Evolutionary conservation across 1,284 basidiomycete genomes (phyloP).

Genomic region (Ustilago hordei): DNA sequence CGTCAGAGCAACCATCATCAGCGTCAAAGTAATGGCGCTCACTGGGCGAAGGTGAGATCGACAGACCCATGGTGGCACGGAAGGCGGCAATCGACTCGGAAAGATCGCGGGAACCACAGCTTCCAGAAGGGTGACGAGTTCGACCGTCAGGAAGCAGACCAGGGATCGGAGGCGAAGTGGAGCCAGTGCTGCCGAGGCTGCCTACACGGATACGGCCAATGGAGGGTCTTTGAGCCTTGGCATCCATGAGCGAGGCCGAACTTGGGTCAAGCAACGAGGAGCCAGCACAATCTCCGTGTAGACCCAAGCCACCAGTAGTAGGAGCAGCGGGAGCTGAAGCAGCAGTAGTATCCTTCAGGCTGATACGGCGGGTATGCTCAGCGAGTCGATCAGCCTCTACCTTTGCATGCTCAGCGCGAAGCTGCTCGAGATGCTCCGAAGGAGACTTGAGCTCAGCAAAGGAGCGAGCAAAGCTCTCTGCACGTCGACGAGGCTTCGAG

Average conservation of each 20-base stretch:
- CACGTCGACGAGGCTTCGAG: conserved; percentile 32
- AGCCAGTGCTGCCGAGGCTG: conserved; percentile 24
- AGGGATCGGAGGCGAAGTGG: conserved; percentile 29
- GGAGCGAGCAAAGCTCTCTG: conserved; percentile 47
- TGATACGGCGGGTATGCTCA: conserved; percentile 29
- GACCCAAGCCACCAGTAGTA: conserved; percentile 14
- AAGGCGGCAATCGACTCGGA: conserved; percentile 48
- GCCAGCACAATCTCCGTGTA: conserved; percentile 11
- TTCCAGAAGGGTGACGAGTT: conserved; percentile 49
- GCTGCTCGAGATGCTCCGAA: conserved; percentile 37
- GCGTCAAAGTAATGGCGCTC: conserved; percentile 18
- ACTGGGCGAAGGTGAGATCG: conserved; percentile 38
- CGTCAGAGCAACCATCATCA: conserved; percentile 20
- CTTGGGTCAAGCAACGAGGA: conserved; percentile 10
- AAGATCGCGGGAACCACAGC: conserved; percentile 41
- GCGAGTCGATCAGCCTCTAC: conserved; percentile 26
- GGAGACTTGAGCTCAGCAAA: conserved; percentile 50
- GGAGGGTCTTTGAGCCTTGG: background rate
- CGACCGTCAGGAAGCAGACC: conserved; percentile 51
- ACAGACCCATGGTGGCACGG: conserved; percentile 43
- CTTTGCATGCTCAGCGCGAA: conserved; percentile 36
- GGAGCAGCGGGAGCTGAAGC: conserved; percentile 21
- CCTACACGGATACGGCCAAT: conserved; percentile 10
- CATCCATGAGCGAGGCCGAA: conserved; percentile 6
- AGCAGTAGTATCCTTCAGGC: conserved; percentile 10